Evolutionary conservation across 345 rosid species (phyloP).

Genomic region (Bruguiera parviflora): DNA sequence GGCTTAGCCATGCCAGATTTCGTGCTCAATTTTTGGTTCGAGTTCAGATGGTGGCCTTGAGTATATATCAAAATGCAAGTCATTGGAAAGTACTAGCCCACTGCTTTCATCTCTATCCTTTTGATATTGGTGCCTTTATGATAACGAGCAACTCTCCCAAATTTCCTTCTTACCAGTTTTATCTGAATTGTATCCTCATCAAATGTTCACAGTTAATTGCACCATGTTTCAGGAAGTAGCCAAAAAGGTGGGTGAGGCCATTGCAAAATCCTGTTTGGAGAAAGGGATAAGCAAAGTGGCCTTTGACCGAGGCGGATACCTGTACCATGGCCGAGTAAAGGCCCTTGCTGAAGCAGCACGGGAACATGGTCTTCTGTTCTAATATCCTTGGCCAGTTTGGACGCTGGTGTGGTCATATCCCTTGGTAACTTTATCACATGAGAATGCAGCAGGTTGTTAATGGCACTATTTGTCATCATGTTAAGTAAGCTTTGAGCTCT

Average conservation of each 20-base stretch:
- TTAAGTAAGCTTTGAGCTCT: slow-evolving; percentile 1
- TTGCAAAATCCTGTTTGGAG: slow-evolving; percentile 84
- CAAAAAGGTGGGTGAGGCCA: slow-evolving; percentile 70
- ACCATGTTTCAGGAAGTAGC: slow-evolving; percentile 64
- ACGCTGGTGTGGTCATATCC: neutral
- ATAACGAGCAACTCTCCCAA: no score
- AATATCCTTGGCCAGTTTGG: slow-evolving; percentile 22
- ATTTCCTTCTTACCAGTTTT: no score
- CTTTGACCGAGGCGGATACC: slow-evolving; percentile 89
- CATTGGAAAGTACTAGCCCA: no score
- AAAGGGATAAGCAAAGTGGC: slow-evolving; percentile 87
- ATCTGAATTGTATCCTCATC: neutral
- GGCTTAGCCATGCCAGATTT: no score
- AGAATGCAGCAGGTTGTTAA: neutral
- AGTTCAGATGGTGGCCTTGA: no score
- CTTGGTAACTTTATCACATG: no score
- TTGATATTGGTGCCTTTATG: no score
- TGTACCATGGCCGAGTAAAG: slow-evolving; percentile 81
- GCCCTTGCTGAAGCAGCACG: slow-evolving; percentile 85
- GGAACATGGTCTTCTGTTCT: slow-evolving; percentile 81
- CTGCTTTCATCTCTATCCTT: no score
- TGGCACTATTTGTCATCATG: neutral
- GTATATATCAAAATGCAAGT: no score
- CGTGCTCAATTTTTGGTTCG: no score
- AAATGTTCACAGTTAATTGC: neutral